These are phyloP conservation scores for Rhynchosporium graminicola DNA, from an alignment of 2,329 filamentous ascomycete genomes.

Conservation along the genomic window DNA sequence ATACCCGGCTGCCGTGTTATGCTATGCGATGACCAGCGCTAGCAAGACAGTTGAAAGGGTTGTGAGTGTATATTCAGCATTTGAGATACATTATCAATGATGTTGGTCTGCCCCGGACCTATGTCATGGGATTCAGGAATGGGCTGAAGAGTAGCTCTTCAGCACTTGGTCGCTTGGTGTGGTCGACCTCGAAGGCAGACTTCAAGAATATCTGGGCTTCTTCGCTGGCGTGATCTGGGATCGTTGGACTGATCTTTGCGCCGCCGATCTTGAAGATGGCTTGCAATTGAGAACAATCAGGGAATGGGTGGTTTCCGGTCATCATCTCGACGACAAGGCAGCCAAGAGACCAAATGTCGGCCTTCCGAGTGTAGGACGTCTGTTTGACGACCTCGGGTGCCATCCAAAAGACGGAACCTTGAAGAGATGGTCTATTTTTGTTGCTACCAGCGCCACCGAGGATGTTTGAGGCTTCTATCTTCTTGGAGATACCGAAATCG, in stretches of 20 bases:
- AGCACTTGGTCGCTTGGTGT: conserved; percentile 86
- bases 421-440: conserved; percentile 75
- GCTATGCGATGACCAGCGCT: conserved; percentile 34
- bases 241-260: conserved; percentile 80
- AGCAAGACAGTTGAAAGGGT: conserved; percentile 27
- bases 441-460: conserved; percentile 67
- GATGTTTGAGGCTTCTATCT: conserved; percentile 88
- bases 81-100: background rate
- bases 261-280: conserved; percentile 98
- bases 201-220: conserved; percentile 83
- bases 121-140: conserved; percentile 76
- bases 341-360: conserved; percentile 97
- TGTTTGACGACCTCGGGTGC: conserved; percentile 97
- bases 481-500: conserved; percentile 98
- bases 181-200: conserved; percentile 93
- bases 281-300: conserved; percentile 94
- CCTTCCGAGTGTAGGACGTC: conserved; percentile 96
- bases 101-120: conserved; percentile 8
- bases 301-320: conserved; percentile 93
- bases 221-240: conserved; percentile 81
- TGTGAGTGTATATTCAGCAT: background rate
- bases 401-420: conserved; percentile 99
- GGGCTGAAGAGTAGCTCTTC: conserved; percentile 84
- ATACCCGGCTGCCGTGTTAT: conserved; percentile 16
- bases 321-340: conserved; percentile 99